Base-by-base conservation (phyloP, 352 stramenopile genomes). In the Globisporangium viniferum region DNA sequence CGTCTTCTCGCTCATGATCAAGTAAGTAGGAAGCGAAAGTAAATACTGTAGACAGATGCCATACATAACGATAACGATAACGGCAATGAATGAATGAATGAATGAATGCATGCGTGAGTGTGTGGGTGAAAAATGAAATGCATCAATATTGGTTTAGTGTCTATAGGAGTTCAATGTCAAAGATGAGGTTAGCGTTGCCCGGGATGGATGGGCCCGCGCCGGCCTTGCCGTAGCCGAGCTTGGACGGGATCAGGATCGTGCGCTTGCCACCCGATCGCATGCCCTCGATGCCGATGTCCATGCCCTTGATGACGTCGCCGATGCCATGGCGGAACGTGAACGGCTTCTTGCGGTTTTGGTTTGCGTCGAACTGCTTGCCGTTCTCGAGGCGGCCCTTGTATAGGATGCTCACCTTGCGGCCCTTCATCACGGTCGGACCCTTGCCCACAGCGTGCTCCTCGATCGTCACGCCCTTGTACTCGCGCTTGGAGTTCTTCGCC, bases 301-400 rank as follows among this genome's bases (percentile, higher is more conserved):
- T 98, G 69, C 95, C 95, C 72, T 97, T 96, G 77, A 99, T 98
- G 35, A 99, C 95, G 61, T 97, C 82, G 48, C 89, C 89, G 31
- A 93, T 83, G 59, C 89, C 87, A 59, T 94, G 86, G 48, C 84
- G 84, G 82, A 96, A 96, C 55, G 75, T 76, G 73, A 96, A 96
- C 59, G 89, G 87, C 63, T 82, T 85, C 74, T 93, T 94, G 71
- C 89, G 88, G 77, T 89, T 94, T 74, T 89, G 77, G 55, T 71
- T 73, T 60, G 86, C 77, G 67, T 95, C 88, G 58, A 96, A 96
- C 69, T 94, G 85, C 78, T 93, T 92, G 71, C 87, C 87, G 71
- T 95, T 96, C 64, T 75, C 81, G 35, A 96, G 79, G 39, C 76
- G 78, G n/a, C 88, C 88, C 27, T 78, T 81, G 77, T 96, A 96